Percentiles rank a stretch among this genome's conserved stretches.
These are phyloP conservation scores for Botrytis medusae DNA, from an alignment of 2,329 filamentous ascomycete genomes.

Conservation along the genomic window DNA sequence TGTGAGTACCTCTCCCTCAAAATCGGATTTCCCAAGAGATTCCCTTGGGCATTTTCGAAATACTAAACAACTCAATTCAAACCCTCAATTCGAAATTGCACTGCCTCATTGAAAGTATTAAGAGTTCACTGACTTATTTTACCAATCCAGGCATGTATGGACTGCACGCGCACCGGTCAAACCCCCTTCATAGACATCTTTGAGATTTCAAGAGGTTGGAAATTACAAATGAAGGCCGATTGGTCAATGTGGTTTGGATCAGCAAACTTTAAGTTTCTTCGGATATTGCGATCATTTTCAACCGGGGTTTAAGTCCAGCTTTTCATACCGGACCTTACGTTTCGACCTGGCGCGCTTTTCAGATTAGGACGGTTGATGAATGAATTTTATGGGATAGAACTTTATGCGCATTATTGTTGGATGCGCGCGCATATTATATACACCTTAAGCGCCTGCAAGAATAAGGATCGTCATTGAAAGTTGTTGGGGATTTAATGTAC, in stretches of 20 bases:
- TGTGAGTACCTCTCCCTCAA: constrained; percentile 58
- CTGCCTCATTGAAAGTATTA: constrained; percentile 14
- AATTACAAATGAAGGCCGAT: background rate
- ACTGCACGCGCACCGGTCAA: constrained; percentile 33
- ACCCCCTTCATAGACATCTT: background rate
- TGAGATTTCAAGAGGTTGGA: background rate
- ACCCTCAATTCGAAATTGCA: background rate
- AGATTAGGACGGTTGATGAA: background rate
- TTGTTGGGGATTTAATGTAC: background rate
- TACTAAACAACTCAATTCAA: background rate
- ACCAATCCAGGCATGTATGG: constrained; percentile 36
- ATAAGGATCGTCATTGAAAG: constrained; percentile 6
- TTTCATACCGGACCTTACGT: constrained; percentile 13
- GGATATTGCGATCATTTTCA: constrained; percentile 15
- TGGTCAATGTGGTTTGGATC: background rate
- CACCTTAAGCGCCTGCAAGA: constrained; percentile 25
- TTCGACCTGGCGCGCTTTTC: constrained; percentile 3
- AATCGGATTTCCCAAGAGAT: background rate
- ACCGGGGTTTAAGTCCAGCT: constrained; percentile 5
- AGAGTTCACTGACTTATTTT: constrained; percentile 13
- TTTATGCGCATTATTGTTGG: constrained; percentile 15
- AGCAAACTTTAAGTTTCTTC: constrained; percentile 4
- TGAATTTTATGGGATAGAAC: constrained; percentile 9
- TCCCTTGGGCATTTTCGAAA: background rate
- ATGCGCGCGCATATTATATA: constrained; percentile 24